phyloP scores from a whole-genome alignment of 495 filamentous ascomycete species.

The Penicillium cataractarum region DNA sequence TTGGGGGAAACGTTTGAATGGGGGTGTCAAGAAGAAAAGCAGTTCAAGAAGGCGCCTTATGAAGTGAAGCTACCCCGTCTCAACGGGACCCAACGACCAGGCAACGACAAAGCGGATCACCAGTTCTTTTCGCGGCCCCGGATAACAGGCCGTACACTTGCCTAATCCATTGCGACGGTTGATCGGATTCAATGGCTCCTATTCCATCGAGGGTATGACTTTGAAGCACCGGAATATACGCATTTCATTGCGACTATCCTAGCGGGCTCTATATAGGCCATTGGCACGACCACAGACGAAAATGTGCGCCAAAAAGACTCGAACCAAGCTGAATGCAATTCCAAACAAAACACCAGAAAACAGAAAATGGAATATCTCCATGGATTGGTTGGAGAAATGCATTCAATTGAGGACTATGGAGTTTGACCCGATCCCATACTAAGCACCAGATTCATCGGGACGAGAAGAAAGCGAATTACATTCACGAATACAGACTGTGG shows the following conservation, averaged over 20 bases:
- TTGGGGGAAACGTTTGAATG: background rate
- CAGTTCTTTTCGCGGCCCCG: background rate
- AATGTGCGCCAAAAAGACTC: no score
- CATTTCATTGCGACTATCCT: background rate
- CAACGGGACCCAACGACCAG: background rate
- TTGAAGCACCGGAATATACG: background rate
- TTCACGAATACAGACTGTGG: background rate
- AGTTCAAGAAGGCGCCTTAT: conserved; percentile 13
- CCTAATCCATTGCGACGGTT: background rate
- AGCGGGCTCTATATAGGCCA: background rate
- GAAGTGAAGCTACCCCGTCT: conserved; percentile 15
- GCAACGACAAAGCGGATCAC: background rate
- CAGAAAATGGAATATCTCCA: no score
- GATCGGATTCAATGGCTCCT: background rate
- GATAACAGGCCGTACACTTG: background rate
- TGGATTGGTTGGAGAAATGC: no score
- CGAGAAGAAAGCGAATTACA: background rate
- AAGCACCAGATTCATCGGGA: background rate
- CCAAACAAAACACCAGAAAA: no score
- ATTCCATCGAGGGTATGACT: background rate
- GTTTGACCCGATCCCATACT: background rate
- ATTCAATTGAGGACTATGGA: background rate
- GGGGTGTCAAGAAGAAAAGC: background rate
- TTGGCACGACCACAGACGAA: background rate
- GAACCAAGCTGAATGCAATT: no score